Evolutionary conservation across 1,284 basidiomycete species (phyloP), one percentile per base, ranked within the genome.

Genomic region (Ceratobasidium sp.): DNA sequence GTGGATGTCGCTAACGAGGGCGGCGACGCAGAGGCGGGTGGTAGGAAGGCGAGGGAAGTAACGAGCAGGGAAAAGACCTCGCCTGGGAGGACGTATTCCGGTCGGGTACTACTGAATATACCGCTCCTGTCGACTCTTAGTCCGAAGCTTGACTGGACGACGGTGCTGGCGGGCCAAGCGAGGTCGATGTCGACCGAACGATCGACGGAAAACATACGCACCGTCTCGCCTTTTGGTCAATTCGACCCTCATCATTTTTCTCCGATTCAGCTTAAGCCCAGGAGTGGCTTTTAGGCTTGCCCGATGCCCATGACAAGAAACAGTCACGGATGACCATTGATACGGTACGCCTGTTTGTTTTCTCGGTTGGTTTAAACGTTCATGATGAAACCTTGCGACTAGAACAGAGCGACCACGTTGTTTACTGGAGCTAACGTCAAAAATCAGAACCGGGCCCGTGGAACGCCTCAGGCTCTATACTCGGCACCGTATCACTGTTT

Each of bases 321-420:
- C 93, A 90, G 81, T 84, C 89, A 33, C 93, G 96, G 28, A 94
- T 96, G 94, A 97, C 91, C 81, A 97, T 96, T 1, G 95, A 92
- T 88, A 98, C 97, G 87, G 92, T 90, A 83, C 61, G 83, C 78
- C 20, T 76, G 40, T 80, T 33, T 4, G 33, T 33, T 33, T 33
- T 33, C 33, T 33, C 33, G 33, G 33, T 33, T 33, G 4, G 33
- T 33, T 33, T 33, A 33, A 33, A 4, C 4, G 33, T 4, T 33
- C 33, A 33, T 4, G 33, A 1, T 33, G 33, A 33, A 4, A 4
- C 33, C 4, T 33, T 33, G 33, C 33, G 33, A 1, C 33, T 33
- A 33, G 94, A 33, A 4, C 33, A 33, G 4, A 33, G 4, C 33
- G 33, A 33, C 4, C 33, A 33, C 1, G 2, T 33, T 33, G 2